Evolutionary conservation across 345 rosid genomes (phyloP).

Genomic region (Angophora floribunda): DNA sequence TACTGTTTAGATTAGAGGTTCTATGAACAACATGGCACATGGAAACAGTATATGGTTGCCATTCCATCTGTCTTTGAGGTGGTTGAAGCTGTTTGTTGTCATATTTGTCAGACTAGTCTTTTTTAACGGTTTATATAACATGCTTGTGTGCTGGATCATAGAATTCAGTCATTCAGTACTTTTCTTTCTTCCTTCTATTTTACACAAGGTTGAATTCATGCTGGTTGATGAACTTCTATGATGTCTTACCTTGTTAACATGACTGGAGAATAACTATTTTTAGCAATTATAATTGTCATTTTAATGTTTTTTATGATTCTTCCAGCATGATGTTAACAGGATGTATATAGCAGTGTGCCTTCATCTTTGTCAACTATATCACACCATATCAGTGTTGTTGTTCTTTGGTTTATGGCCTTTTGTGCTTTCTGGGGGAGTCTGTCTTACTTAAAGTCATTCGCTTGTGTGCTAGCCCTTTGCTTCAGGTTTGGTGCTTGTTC

Average conservation of each 20-base stretch:
- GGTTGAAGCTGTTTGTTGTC: neutral
- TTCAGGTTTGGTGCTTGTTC: constrained; percentile 1
- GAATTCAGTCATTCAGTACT: neutral
- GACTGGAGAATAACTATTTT: neutral
- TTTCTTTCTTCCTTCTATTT: neutral
- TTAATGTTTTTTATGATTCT: neutral
- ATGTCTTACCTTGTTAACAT: neutral
- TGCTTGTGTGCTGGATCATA: neutral
- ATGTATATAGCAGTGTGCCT: neutral
- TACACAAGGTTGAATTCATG: neutral
- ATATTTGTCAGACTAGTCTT: neutral
- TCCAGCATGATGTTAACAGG: neutral
- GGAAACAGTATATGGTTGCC: neutral
- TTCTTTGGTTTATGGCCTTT: neutral
- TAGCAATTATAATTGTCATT: neutral
- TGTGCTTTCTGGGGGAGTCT: neutral
- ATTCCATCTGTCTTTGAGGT: neutral
- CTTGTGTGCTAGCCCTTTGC: neutral
- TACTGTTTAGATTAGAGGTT: neutral
- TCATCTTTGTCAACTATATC: neutral
- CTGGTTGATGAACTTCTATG: neutral
- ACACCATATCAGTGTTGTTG: neutral
- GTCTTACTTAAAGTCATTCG: neutral
- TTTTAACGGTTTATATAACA: neutral
- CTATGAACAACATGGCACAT: neutral